Conservation (phyloP, 495 filamentous ascomycete genomes). For the Aspergillus cristatus region DNA sequence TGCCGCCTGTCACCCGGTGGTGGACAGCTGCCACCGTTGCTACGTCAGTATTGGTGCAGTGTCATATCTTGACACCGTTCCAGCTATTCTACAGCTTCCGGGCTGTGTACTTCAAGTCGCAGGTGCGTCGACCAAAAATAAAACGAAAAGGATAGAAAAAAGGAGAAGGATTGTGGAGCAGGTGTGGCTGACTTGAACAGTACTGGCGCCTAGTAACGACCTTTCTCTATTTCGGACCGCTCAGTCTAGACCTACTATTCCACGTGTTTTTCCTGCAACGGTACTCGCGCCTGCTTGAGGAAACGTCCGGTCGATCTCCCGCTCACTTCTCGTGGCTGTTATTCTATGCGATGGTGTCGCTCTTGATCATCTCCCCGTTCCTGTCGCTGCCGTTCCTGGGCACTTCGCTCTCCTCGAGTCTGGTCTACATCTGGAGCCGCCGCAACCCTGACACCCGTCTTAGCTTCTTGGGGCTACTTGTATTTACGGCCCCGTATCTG, state of each 20-base stretch:
- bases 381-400: constrained; percentile 89
- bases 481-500: constrained; percentile 88
- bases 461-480: constrained; percentile 81
- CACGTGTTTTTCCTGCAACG: constrained; percentile 98
- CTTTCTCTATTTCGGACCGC: constrained; percentile 93
- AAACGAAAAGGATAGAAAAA: neutral
- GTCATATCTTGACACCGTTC: constrained; percentile 79
- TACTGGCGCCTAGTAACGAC: constrained; percentile 94
- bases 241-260: constrained; percentile 91
- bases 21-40: constrained; percentile 91
- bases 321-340: constrained; percentile 94
- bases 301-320: constrained; percentile 78
- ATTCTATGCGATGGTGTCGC: constrained; percentile 66
- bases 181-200: constrained; percentile 32
- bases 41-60: constrained; percentile 87
- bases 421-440: constrained; percentile 98
- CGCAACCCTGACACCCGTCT: constrained; percentile 86
- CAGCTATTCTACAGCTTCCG: constrained; percentile 96
- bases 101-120: constrained; percentile 78
- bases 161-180: neutral
- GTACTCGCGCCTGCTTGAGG: constrained; percentile 91
- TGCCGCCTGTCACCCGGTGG: constrained; percentile 89
- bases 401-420: constrained; percentile 73
- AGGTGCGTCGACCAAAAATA: constrained; percentile 48
- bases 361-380: constrained; percentile 70